phyloP scores from a whole-genome alignment of 2,329 filamentous ascomycete species.

The Alternaria infectoria region DNA sequence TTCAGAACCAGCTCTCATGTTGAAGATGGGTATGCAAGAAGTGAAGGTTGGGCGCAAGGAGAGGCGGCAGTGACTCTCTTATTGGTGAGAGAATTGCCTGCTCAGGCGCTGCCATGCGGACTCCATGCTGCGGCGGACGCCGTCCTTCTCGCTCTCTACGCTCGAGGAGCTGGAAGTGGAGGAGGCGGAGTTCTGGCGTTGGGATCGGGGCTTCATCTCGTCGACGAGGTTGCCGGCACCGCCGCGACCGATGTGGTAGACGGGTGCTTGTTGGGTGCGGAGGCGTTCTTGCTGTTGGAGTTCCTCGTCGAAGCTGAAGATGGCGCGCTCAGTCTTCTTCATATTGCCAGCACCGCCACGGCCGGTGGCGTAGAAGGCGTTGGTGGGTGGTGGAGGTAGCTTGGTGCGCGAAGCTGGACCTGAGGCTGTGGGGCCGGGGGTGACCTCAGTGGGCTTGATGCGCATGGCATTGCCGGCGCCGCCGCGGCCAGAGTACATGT shows the following conservation, averaged over 20 bases:
- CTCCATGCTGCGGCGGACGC: constrained; percentile 44
- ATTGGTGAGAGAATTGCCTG: constrained; percentile 42
- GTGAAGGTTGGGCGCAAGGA: background rate
- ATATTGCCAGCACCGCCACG: constrained; percentile 73
- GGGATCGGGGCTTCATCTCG: constrained; percentile 42
- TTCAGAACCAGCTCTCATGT: constrained; percentile 50
- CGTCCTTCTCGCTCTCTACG: constrained; percentile 35
- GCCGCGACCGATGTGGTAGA: constrained; percentile 69
- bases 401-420: constrained; percentile 58
- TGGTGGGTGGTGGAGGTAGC: constrained; percentile 54
- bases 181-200: constrained; percentile 39
- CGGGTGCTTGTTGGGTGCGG: constrained; percentile 62
- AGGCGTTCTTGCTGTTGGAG: constrained; percentile 63
- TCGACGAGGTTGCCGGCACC: constrained; percentile 63
- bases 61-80: constrained; percentile 2
- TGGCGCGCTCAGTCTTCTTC: constrained; percentile 59
- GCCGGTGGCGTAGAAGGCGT: constrained; percentile 67
- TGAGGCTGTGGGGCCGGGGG: constrained; percentile 52
- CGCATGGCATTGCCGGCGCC: constrained; percentile 65
- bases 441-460: constrained; percentile 61
- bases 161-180: constrained; percentile 27
- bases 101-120: constrained; percentile 45
- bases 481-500: constrained; percentile 62
- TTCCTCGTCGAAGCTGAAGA: constrained; percentile 74
- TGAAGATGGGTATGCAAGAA: constrained; percentile 4